Base-by-base conservation (phyloP, 257 asterid species). In the Ballota nigra region DNA sequence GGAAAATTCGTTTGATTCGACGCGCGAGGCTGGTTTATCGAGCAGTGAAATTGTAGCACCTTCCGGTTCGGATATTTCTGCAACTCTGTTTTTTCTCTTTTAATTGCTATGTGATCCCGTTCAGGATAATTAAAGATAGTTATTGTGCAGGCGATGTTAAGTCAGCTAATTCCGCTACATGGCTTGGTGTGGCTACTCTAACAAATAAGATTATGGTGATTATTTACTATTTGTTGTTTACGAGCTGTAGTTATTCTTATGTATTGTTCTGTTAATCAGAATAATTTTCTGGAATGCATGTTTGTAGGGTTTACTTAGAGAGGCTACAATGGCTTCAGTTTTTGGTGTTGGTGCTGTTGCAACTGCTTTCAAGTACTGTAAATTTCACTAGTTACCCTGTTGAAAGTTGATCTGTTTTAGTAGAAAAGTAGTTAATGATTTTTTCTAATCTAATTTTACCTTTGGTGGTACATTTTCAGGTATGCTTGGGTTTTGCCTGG, bases 401-500 rank as follows among this genome's bases (percentile, higher is more conserved):
- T 20, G 24, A 29, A 10, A 13, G 34, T 29, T 62, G 3, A 4
- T 28, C 4, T 59, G 11, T 11, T 31, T 63, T 52, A 61, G 52
- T 22, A 22, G 31, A 36, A 11, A 18, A 49, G 57, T 31, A 0
- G 18, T 47, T 28, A 28, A 45, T 47, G 5, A 12, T 3, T 9
- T 38, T 22, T 40, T 38, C 59, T 8, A 7, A 19, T 52, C 9
- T 53, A n/a, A 38, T 59, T 29, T 68, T 69, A 57, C 55, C 19
- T 34, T 36, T 24, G 45, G 24, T 63, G 69, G 20, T 40, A 63
- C 62, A 45, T 76, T 65, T 66, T 38, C 75, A 81, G 86, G 77
- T 84, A 84, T 75, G 84, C 87, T 78, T 79, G 68, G 52, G 79
- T 82, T 43, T 72, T 81, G 72, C 83, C 89, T 65, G 83, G 85